These are phyloP conservation scores for Tarenaya hassleriana DNA, from an alignment of 345 rosid genomes.

Conservation along the genomic window DNA sequence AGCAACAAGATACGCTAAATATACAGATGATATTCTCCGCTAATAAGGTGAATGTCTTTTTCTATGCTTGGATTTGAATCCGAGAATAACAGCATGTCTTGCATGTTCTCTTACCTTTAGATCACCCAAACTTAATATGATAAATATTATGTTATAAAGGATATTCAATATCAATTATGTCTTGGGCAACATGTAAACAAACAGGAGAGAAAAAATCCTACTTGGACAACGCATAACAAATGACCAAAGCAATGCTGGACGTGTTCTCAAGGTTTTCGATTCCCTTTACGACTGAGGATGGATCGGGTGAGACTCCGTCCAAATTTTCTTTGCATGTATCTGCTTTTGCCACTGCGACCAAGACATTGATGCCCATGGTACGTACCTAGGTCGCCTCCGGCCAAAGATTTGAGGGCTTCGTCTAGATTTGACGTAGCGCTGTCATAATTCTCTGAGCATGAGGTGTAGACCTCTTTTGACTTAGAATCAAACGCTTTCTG, in stretches of 20 bases:
- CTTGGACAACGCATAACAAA: constrained; percentile 2
- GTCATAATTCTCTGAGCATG: background rate
- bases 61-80: too few species aligned
- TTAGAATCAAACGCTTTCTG: background rate
- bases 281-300: background rate
- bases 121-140: too few species aligned
- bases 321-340: background rate
- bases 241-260: constrained; percentile 8
- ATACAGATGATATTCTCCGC: too few species aligned
- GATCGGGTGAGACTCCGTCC: background rate
- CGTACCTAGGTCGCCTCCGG: background rate
- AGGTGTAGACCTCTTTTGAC: background rate
- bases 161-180: too few species aligned
- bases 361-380: background rate
- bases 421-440: background rate
- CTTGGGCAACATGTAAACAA: too few species aligned
- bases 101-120: too few species aligned
- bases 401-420: constrained; percentile 8
- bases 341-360: background rate
- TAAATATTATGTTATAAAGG: too few species aligned
- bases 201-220: too few species aligned
- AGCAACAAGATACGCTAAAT: too few species aligned
- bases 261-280: background rate
- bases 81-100: too few species aligned
- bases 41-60: too few species aligned